Evolutionary conservation across 208 protist species (phyloP).

Genomic region (Crithidia bombi): DNA sequence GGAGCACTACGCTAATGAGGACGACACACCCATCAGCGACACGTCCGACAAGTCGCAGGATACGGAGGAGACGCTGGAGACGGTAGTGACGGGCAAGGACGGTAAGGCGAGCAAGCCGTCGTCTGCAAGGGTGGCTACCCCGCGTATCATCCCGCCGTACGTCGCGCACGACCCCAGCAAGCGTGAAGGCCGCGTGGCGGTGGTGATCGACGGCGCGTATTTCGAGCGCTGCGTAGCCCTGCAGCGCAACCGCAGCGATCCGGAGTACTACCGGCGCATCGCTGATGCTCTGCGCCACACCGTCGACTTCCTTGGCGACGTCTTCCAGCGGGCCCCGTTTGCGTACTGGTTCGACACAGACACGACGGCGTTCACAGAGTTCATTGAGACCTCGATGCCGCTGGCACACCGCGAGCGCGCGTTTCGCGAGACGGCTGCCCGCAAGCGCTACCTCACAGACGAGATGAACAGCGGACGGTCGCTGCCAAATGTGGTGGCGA

Average conservation of each 20-base stretch:
- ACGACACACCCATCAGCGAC: constrained; percentile 14
- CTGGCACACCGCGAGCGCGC: constrained; percentile 60
- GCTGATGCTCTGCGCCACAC: constrained; percentile 61
- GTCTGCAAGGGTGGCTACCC: background rate
- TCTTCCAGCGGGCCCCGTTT: constrained; percentile 74
- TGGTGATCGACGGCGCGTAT: constrained; percentile 87
- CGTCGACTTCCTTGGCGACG: constrained; percentile 80
- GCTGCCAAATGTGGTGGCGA: constrained; percentile 80
- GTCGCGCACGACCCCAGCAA: constrained; percentile 26
- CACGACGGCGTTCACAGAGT: constrained; percentile 73
- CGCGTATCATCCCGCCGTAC: constrained; percentile 47
- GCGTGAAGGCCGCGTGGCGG: constrained; percentile 58
- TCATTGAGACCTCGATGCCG: constrained; percentile 80
- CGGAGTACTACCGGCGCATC: constrained; percentile 62
- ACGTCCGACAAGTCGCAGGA: background rate
- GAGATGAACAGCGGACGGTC: constrained; percentile 81
- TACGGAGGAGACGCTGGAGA: constrained; percentile 4
- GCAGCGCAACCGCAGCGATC: constrained; percentile 32
- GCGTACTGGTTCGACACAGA: constrained; percentile 90
- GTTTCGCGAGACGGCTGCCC: constrained; percentile 57
- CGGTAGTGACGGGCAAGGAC: background rate
- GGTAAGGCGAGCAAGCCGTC: background rate
- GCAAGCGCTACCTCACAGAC: constrained; percentile 66
- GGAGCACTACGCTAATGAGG: constrained; percentile 13
- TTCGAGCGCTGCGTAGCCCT: constrained; percentile 79